phyloP scores from a whole-genome alignment of 164 flowering plant species.

The Chloranthus sessilifolius region DNA sequence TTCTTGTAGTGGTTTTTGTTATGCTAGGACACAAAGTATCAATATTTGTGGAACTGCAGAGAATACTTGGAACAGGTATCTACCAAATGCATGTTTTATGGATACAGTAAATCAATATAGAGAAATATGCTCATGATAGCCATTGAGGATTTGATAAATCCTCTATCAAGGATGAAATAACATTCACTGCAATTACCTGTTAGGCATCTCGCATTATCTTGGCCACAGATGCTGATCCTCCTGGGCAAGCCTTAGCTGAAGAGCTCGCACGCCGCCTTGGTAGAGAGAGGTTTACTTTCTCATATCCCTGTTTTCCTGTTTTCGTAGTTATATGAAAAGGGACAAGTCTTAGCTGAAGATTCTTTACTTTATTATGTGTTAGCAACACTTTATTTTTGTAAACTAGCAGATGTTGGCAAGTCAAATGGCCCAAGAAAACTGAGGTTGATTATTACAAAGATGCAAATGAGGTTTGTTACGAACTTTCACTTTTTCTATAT shows the following conservation, averaged over 20 bases:
- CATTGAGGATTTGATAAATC: background rate
- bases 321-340: background rate
- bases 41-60: slow-evolving; percentile 89
- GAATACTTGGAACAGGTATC: slow-evolving; percentile 69
- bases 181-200: background rate
- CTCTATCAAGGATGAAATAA: background rate
- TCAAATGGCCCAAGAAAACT: slow-evolving; percentile 82
- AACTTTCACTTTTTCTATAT: background rate
- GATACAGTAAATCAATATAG: background rate
- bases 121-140: background rate
- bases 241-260: slow-evolving; percentile 93
- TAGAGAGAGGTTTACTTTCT: slow-evolving; percentile 61
- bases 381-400: slow-evolving; percentile 10
- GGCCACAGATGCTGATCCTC: slow-evolving; percentile 84
- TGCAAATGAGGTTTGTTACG: slow-evolving; percentile 79
- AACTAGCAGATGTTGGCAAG: slow-evolving; percentile 76
- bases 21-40: slow-evolving; percentile 85
- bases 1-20: slow-evolving; percentile 19
- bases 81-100: background rate
- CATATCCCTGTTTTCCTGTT: background rate
- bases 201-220: slow-evolving; percentile 87
- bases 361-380: background rate
- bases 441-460: slow-evolving; percentile 54
- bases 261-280: slow-evolving; percentile 98
- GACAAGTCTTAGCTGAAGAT: background rate